Base-by-base conservation (phyloP, 2,329 filamentous ascomycete species). In the Capronia americana region DNA sequence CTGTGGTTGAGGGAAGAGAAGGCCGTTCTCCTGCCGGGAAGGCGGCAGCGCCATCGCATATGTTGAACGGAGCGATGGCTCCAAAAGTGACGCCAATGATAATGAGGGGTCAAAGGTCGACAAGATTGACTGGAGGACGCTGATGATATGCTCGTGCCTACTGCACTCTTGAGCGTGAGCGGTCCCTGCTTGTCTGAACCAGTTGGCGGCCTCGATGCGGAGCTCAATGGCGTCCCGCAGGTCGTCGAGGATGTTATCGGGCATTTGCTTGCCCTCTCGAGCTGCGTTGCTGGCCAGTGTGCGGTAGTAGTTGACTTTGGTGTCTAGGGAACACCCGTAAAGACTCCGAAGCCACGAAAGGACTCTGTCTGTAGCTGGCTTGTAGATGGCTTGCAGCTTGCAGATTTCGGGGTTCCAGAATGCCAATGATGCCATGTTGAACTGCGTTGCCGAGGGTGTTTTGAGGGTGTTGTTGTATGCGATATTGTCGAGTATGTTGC, bases 361-460 rank as follows among this genome's bases (percentile, higher is more conserved):
- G 30, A 66, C 64, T n/a, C 51, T 58, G 55, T 61, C 61, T 48
- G 54, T 56, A n/a, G 78, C 78, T 17, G 77, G 78, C 46, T 80
- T 78, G 77, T 79, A 80, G 56, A 75, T 74, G 23, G 73, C 75
- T 41, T 79, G 79, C 67, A 79, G 75, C 67, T 71, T 78, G 48
- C 75, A 75, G 2, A 75, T 79, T 48, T 79, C 78, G n/a, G 79
- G 79, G 71, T 77, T 79, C 63, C 77, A 79, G 65, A 79, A 79
- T 30, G 32, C 61, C 61, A 64, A 64, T n/a, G 46, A 54, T 34
- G 23, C 38, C 38, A 44, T 44, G 6, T 8, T 38, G 34, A 14
- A 51, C n/a, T 41, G n/a, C 30, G n/a, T 11, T 51, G 30, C 10
- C 34, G 23, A 53, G 24, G 41, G 17, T 51, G n/a, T 5, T 10